Percentiles rank a stretch among this genome's conserved stretches.
phyloP scores from a whole-genome alignment of 169 alveolate species.

The Cytauxzoon felis region DNA sequence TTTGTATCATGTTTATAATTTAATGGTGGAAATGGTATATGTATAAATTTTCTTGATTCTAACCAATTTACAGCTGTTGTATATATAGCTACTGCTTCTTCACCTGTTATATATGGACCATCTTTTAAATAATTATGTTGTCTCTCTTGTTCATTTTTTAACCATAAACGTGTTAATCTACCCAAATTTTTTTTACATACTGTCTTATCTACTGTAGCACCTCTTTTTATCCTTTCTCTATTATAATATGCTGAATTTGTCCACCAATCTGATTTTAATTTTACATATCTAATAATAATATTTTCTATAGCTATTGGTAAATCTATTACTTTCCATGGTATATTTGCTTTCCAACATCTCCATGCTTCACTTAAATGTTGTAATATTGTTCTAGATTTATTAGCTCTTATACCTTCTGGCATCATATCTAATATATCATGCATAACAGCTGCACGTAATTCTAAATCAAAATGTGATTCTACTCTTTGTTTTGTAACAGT shows the following conservation, averaged over 20 bases:
- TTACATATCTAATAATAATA: constrained; percentile 95
- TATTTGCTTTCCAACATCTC: constrained; percentile 99
- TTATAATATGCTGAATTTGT: constrained; percentile 99
- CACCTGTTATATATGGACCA: constrained; percentile 97
- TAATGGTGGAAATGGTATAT: constrained; percentile 99
- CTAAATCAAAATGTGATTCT: constrained; percentile 98
- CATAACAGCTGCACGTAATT: constrained; percentile 99
- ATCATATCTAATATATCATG: constrained; percentile 99
- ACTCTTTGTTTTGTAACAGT: constrained; percentile 99
- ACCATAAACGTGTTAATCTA: constrained; percentile 97
- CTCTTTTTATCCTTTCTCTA: constrained; percentile 99
- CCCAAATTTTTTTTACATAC: constrained; percentile 99
- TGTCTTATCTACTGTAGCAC: constrained; percentile 99
- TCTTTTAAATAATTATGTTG: constrained; percentile 98
- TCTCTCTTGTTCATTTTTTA: constrained; percentile 98
- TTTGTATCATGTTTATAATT: constrained; percentile 99
- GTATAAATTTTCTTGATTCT: constrained; percentile 96
- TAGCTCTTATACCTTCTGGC: constrained; percentile 99
- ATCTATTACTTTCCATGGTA: constrained; percentile 99
- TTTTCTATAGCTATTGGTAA: constrained; percentile 99
- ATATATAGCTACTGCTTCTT: constrained; percentile 99
- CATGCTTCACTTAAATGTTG: constrained; percentile 99
- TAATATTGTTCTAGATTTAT: constrained; percentile 96
- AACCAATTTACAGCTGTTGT: constrained; percentile 99
- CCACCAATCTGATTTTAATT: constrained; percentile 99